phyloP scores from a whole-genome alignment of 164 flowering plant species.

The Paratinospora sagittata region DNA sequence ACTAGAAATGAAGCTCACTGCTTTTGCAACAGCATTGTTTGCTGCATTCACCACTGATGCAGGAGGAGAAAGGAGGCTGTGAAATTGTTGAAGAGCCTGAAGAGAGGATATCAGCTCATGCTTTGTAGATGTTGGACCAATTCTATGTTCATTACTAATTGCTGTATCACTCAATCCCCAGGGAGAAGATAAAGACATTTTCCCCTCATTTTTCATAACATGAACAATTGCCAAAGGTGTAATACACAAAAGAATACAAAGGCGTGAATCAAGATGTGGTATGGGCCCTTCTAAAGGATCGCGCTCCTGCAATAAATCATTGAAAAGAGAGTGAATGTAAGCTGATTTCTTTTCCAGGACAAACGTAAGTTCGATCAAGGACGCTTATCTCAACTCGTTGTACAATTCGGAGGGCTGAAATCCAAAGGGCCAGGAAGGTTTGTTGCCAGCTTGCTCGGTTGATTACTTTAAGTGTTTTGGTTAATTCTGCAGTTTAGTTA shows the following conservation, averaged over 20 bases:
- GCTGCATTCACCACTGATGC: slow-evolving; percentile 47
- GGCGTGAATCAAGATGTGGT: slow-evolving; percentile 85
- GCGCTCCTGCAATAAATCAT: slow-evolving; percentile 56
- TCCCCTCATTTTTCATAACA: slow-evolving; percentile 51
- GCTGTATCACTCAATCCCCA: slow-evolving; percentile 14
- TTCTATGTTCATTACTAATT: slow-evolving; percentile 18
- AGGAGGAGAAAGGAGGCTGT: slow-evolving; percentile 67
- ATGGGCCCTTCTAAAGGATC: slow-evolving; percentile 89
- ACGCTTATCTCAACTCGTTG: slow-evolving; percentile 61
- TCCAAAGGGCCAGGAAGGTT: slow-evolving; percentile 81
- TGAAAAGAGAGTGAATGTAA: slow-evolving; percentile 14
- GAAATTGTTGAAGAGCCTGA: slow-evolving; percentile 65
- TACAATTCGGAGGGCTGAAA: slow-evolving; percentile 82
- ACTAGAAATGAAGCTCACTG: slow-evolving; percentile 42
- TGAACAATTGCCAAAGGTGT: slow-evolving; percentile 62
- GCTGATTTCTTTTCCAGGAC: slow-evolving; percentile 5
- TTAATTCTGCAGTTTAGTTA: slow-evolving; percentile 36
- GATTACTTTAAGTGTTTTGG: slow-evolving; percentile 55
- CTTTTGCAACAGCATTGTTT: slow-evolving; percentile 74
- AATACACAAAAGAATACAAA: slow-evolving; percentile 71
- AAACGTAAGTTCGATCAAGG: not conserved
- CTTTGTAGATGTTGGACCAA: slow-evolving; percentile 22
- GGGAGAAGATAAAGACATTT: slow-evolving; percentile 16
- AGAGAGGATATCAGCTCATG: slow-evolving; percentile 59
- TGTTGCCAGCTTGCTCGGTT: slow-evolving; percentile 84